Evolutionary conservation across 2,329 filamentous ascomycete species (phyloP), one percentile per base, ranked within the genome.

Genomic region (Saccharata proteae): DNA sequence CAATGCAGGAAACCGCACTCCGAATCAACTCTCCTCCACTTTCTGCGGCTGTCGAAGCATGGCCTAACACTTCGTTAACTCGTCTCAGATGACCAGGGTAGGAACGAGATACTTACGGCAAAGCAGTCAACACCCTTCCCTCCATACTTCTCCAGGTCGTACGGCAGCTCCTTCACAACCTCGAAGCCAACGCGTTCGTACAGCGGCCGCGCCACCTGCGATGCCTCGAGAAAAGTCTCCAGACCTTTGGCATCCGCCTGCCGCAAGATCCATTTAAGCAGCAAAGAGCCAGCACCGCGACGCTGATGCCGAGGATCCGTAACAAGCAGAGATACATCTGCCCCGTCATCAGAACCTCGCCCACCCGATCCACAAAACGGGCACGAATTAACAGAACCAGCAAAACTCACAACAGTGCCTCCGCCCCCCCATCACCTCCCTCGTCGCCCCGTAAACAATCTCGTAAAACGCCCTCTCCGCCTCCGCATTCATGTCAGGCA

Each of bases 201-300:
- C 14, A 65, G 35, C 6, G 44, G 44, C 32, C 48, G 45, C 0
- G 54, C 61, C 28, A 43, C 40, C 15, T 46, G 40, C n/a, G 48
- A 56, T 5, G 52, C 48, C 38, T 62, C 58, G 19, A 65, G 30
- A 43, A 59, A 65, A 2, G 43, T 44, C 11, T 45, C 43, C 28
- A 62, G 21, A 0, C 52, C 51, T 27, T 55, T 40, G 25, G 46
- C 37, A 40, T 64, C 59, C n/a, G 29, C 32, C 13, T 29, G 21
- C 16, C 30, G 26, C 9, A 30, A 18, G 21, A 30, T 33, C 38
- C 38, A 29, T 7, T 16, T 16, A 17, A 37, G 16, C 24, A 32
- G 24, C 34, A 32, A 13, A 13, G 13, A n/a, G 25, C 35, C 22
- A 16, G 35, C 26, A 25, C 29, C 25, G 25, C 31, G 36, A 12